Conservation (phyloP, 768 basidiomycete species). For the Tulasnella sp. region DNA sequence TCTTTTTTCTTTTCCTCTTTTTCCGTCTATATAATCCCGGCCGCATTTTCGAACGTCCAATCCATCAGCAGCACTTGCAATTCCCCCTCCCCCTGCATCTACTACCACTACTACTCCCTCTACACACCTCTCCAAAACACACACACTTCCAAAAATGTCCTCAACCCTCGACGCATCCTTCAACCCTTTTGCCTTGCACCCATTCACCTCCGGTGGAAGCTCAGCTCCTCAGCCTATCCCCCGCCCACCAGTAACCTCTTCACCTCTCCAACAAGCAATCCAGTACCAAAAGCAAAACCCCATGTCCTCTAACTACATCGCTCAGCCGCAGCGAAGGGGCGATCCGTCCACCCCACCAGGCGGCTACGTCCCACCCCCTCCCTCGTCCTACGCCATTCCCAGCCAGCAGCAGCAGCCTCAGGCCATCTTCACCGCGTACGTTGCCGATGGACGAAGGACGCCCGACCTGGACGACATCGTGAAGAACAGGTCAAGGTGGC, state of each 20-base stretch:
- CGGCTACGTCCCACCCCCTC: conserved; percentile 12
- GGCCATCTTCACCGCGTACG: conserved; percentile 19
- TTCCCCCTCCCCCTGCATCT: neutral
- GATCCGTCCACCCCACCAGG: conserved; percentile 24
- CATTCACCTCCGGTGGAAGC: conserved; percentile 23
- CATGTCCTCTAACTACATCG: neutral
- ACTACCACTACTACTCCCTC: neutral
- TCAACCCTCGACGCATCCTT: conserved; percentile 17
- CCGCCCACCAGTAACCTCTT: conserved; percentile 15
- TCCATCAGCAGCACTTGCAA: neutral
- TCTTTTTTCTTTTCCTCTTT: neutral
- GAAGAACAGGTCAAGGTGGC: conserved; percentile 21
- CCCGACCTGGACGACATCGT: conserved; percentile 20
- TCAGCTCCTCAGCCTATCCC: neutral
- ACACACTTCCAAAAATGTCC: conserved; percentile 9
- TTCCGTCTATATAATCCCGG: neutral
- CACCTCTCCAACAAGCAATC: conserved; percentile 20
- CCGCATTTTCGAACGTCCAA: neutral
- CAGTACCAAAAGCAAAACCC: conserved; percentile 25
- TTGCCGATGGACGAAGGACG: conserved; percentile 25
- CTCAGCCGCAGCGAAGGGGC: neutral
- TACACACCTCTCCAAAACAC: neutral
- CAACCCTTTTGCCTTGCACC: conserved; percentile 26
- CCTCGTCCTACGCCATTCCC: neutral
- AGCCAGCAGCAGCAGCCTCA: conserved; percentile 12